Percentiles rank a stretch among this genome's conserved stretches.
Conservation (phyloP, 805 yeast species). For the Barnettozyma pratensis region DNA sequence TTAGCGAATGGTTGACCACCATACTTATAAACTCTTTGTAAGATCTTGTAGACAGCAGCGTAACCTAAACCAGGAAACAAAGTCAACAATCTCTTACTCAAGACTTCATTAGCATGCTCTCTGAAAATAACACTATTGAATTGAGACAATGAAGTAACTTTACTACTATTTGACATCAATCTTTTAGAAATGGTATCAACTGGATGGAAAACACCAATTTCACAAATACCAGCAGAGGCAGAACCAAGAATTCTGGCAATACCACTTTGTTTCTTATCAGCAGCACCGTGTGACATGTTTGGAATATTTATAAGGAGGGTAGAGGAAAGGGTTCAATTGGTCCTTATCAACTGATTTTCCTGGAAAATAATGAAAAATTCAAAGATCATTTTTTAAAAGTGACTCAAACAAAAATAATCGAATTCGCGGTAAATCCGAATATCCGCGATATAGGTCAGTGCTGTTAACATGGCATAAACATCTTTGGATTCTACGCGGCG, state of each 20-base stretch:
- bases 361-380: no score
- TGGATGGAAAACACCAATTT: conserved; percentile 96
- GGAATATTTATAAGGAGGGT: neutral
- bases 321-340: neutral
- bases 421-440: no score
- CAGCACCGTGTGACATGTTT: conserved; percentile 29
- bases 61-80: conserved; percentile 97
- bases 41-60: conserved; percentile 94
- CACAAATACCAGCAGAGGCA: conserved; percentile 96
- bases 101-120: conserved; percentile 67
- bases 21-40: conserved; percentile 96
- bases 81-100: conserved; percentile 69
- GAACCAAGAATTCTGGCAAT: conserved; percentile 90
- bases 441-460: no score
- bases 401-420: no score
- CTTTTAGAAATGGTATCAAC: conserved; percentile 97
- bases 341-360: no score
- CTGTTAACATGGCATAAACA: no score
- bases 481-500: no score
- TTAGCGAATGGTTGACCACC: conserved; percentile 99
- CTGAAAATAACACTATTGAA: conserved; percentile 85
- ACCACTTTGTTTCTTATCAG: conserved; percentile 83
- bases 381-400: no score
- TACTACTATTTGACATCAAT: conserved; percentile 77
- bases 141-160: conserved; percentile 55